Conservation (phyloP, 768 basidiomycete species). For the Lentinula lateritia region DNA sequence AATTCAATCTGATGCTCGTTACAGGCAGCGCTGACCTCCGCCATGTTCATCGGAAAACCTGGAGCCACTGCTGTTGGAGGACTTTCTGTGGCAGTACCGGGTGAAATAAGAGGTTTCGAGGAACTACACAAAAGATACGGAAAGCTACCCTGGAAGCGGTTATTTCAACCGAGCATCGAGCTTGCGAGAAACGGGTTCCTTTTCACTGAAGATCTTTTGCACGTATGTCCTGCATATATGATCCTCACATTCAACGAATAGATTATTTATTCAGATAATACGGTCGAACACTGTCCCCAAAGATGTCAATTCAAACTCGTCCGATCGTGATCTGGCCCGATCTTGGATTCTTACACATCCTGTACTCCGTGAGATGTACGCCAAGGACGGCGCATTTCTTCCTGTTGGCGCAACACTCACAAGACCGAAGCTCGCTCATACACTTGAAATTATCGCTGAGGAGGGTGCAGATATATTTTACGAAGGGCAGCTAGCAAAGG, state of each 20-base stretch:
- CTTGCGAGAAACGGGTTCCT: not conserved
- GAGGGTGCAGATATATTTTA: constrained; percentile 21
- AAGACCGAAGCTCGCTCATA: constrained; percentile 17
- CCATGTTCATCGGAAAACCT: constrained; percentile 19
- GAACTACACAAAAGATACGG: constrained; percentile 65
- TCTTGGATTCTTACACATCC: constrained; percentile 6
- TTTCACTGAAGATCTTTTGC: not conserved
- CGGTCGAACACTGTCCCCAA: constrained; percentile 15
- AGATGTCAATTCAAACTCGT: constrained; percentile 9
- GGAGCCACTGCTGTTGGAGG: constrained; percentile 50
- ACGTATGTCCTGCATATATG: not conserved
- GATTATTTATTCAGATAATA: not conserved
- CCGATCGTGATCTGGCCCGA: constrained; percentile 12
- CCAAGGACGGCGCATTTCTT: constrained; percentile 9
- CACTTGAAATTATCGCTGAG: constrained; percentile 13
- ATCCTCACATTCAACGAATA: not conserved
- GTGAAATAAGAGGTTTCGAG: constrained; percentile 67
- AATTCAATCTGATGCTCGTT: constrained; percentile 49
- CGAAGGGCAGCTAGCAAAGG: constrained; percentile 10
- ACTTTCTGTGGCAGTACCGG: constrained; percentile 63
- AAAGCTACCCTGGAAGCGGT: constrained; percentile 49
- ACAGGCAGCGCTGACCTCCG: constrained; percentile 72
- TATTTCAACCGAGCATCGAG: constrained; percentile 1
- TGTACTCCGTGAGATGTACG: not conserved
- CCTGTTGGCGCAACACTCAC: not conserved